Evolutionary conservation across 73 alveolate genomes (phyloP), one percentile per base, ranked within the genome.

Genomic region (Paramecium octaurelia): DNA sequence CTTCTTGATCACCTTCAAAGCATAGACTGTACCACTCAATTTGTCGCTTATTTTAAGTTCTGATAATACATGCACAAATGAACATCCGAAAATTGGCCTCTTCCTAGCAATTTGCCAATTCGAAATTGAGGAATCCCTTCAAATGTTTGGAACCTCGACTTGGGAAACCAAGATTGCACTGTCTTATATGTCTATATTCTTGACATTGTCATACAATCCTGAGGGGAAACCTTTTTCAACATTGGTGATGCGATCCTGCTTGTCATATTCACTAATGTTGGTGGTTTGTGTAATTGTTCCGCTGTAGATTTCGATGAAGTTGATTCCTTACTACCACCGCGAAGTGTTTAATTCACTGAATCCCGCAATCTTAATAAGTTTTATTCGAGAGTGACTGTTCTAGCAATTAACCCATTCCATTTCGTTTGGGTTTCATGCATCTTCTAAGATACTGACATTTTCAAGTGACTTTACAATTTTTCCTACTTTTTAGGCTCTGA

Each of bases 341-440:
- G 23, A 9, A 80, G 29, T 21, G 76, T 43, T 23, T 80, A 24
- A 80, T 46, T 80, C 12, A 80, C 91, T 23, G 91, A 80, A 80
- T 80, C 91, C 23, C 91, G 91, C 21, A 80, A 46, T 80, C 57
- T 21, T 24, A 80, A 20, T 10, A 80, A 24, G 8, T 80, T 80
- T 23, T 80, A 23, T 80, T 80, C 91, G 23, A 80, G 57, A 24
- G 91, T 31, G 14, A 80, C 73, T 40, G 91, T 80, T 80, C 57
- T 80, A 9, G 91, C 91, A 12, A 80, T 80, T n/a, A 80, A 20
- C 12, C 91, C 91, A 31, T 34, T 43, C 91, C 91, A 80, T 80
- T 80, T 34, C 4, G 70, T 42, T 24, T 80, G 20, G 1, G 54
- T 80, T 48, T 80, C 91, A 48, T 34, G 46, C 84, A 64, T 64